A percentile compares a stretch with the other conserved stretches of the same genome.
Evolutionary conservation across 2,329 filamentous ascomycete species (phyloP).

Genomic region (Zelopaecilomyces penicillatus): DNA sequence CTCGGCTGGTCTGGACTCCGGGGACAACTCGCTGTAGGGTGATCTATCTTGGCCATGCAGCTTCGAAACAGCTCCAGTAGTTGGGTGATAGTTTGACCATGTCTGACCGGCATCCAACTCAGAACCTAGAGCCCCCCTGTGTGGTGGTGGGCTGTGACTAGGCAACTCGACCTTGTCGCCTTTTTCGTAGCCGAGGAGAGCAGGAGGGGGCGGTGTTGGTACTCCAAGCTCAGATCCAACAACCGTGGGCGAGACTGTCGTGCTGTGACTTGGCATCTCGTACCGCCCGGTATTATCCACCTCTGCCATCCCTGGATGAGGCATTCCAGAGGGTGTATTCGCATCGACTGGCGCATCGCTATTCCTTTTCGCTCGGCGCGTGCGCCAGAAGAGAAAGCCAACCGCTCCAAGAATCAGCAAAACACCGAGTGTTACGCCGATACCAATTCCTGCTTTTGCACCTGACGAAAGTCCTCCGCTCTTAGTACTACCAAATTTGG

Average conservation of each 20-base stretch:
- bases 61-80: neutral
- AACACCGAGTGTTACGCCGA: constrained; percentile 3
- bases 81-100: neutral
- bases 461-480: neutral
- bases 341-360: neutral
- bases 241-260: neutral
- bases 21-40: neutral
- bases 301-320: neutral
- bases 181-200: neutral
- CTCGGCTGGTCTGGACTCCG: constrained; percentile 2
- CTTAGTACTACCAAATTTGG: neutral
- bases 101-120: neutral
- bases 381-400: neutral
- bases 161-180: neutral
- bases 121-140: neutral
- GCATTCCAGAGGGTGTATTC: neutral
- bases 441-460: constrained; percentile 1
- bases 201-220: neutral
- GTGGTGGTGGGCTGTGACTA: neutral
- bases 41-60: neutral
- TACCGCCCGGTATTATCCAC: neutral
- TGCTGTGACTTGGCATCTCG: neutral
- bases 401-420: neutral
- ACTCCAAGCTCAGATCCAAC: neutral
- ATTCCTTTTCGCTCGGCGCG: neutral